Evolutionary conservation across 2,329 filamentous ascomycete genomes (phyloP), one percentile per base, ranked within the genome.

Genomic region (Fusarium avenaceum): DNA sequence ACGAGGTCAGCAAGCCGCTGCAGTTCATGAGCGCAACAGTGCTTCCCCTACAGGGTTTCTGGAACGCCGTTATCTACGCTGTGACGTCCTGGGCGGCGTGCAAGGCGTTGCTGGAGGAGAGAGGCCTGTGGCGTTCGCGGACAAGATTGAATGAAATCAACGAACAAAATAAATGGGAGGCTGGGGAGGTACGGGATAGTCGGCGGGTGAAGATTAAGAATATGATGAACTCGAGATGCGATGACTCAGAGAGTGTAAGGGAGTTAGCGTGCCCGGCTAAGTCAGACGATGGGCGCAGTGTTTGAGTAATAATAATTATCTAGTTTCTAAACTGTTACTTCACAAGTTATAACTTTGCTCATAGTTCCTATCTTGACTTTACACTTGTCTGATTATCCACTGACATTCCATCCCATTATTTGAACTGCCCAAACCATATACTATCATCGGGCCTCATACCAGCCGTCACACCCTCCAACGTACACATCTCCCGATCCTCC

Each of bases 401-500:
- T 6, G 9, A 3, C 3, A 4, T 10, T 10, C 8, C 9, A 10
- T 3, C 8, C 7, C 17, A 17, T 17, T 38, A 19, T 8, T 55
- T 33, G 1, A 77, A 71, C 9, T 62, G 65, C 3, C 81, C 82
- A 65, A 77, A 75, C 79, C 79, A 81, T 7, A 80, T 72, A 32
- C 70, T 71, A 55, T 81, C 79, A 47, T 75, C 72, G 2, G 79
- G 79, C 17, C 77, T 66, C 67, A 72, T 74, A 4, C 79, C 79
- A 9, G 58, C 72, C 7, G 54, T 50, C 5, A 80, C 76, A 4
- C 78, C 79, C 3, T 72, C 43, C 2, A 69, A 56, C 5, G 2
- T 32, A 43, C 79, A 81, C 67, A 80, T 71, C 1, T 59, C 65
- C 10, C 58, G 67, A 30, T 74, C 70, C 6, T 69, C 57, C 2